phyloP scores from a whole-genome alignment of 179 eudicot species.

The Dionaea muscipula region DNA sequence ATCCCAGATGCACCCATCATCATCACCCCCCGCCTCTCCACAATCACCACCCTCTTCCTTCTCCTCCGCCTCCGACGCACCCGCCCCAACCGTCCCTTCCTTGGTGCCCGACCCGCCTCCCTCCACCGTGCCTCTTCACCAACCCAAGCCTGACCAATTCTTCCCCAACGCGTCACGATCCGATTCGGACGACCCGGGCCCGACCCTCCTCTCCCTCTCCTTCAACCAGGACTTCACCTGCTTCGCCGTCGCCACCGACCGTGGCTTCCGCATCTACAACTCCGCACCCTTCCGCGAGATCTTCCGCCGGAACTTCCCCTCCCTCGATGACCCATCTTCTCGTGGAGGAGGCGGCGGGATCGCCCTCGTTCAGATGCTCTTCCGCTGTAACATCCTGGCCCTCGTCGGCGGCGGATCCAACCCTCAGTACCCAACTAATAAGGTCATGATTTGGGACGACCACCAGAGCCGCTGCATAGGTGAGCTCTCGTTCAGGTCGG shows the following conservation, averaged over 20 bases:
- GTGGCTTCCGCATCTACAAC: constrained; percentile 57
- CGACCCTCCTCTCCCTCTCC: constrained; percentile 33
- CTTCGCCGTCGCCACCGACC: constrained; percentile 50
- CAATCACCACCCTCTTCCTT: too few species aligned
- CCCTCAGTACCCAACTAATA: constrained; percentile 43
- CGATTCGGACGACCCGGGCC: too few species aligned
- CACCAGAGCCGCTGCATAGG: constrained; percentile 55
- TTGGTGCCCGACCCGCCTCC: too few species aligned
- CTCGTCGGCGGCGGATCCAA: constrained; percentile 46
- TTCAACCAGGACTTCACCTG: constrained; percentile 74
- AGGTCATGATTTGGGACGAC: constrained; percentile 83
- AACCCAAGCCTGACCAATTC: too few species aligned
- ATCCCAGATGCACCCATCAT: too few species aligned
- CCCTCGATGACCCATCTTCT: neutral
- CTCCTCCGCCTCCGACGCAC: too few species aligned
- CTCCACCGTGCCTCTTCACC: too few species aligned
- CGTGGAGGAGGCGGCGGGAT: constrained; percentile 31
- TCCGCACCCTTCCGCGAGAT: constrained; percentile 44
- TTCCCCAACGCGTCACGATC: too few species aligned
- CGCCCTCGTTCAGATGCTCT: constrained; percentile 57
- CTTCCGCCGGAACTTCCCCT: constrained; percentile 30
- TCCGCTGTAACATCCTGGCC: constrained; percentile 51
- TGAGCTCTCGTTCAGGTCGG: constrained; percentile 54
- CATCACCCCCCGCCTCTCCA: too few species aligned
- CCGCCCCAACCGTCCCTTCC: too few species aligned